Evolutionary conservation across 2,329 filamentous ascomycete genomes (phyloP).

Genomic region (Gaeumannomyces tritici): DNA sequence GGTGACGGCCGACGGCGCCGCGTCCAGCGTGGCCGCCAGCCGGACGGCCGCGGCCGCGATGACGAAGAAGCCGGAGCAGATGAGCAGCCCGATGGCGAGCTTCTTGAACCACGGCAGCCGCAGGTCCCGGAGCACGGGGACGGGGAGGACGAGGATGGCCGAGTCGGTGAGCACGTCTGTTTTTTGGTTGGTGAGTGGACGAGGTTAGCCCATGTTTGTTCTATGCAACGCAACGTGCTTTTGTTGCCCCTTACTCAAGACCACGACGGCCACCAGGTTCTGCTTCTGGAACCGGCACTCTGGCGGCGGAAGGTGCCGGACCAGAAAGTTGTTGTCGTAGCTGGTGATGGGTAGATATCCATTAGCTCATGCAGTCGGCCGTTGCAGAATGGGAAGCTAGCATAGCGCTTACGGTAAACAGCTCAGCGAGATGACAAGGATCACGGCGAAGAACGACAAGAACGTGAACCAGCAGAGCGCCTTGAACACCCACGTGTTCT

Average conservation of each 20-base stretch:
- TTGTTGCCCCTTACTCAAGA: not conserved
- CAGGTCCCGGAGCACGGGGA: not conserved
- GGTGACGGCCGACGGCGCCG: not conserved
- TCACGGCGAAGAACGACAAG: not conserved
- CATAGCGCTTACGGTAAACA: not conserved
- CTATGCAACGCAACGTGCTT: too few relatives aligned
- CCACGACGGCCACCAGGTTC: not conserved
- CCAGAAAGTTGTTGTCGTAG: not conserved
- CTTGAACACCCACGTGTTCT: not conserved
- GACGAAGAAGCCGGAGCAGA: constrained; percentile 1
- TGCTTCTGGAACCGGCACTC: not conserved
- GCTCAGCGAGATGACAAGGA: not conserved
- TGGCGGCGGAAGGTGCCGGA: not conserved
- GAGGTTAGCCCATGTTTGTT: not conserved
- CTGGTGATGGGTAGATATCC: not conserved
- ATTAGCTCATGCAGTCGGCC: not conserved
- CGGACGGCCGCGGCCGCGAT: not conserved
- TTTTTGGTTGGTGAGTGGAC: too few relatives aligned
- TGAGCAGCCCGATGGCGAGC: not conserved
- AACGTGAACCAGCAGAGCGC: not conserved
- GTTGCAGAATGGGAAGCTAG: too few relatives aligned
- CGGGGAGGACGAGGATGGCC: not conserved
- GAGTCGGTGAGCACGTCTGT: not conserved
- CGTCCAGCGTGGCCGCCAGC: not conserved
- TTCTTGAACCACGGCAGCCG: not conserved